Percentiles rank a stretch among this genome's conserved stretches.
Evolutionary conservation across 2,329 filamentous ascomycete genomes (phyloP).

Genomic region (Penicillium sp.): DNA sequence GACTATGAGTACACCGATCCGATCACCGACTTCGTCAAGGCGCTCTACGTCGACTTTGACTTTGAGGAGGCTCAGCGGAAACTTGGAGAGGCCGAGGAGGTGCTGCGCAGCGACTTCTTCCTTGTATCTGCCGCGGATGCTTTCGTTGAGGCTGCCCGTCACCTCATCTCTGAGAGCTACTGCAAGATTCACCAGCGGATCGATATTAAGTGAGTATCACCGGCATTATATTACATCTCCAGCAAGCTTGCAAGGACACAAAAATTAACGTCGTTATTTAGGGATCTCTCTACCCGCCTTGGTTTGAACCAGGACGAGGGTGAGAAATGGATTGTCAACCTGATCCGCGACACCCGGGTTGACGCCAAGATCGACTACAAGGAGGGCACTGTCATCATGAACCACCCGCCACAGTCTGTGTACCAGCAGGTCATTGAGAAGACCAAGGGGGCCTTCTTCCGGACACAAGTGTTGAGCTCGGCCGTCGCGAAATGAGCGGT

Average conservation of each 20-base stretch:
- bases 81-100: conserved; percentile 79
- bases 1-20: conserved; percentile 96
- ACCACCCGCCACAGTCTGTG: conserved; percentile 95
- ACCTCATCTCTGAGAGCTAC: conserved; percentile 97
- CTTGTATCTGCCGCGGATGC: conserved; percentile 73
- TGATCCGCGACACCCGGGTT: conserved; percentile 93
- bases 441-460: conserved; percentile 98
- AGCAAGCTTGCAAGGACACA: not conserved
- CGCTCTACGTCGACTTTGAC: conserved; percentile 92
- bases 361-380: conserved; percentile 99
- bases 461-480: conserved; percentile 81
- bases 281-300: conserved; percentile 82
- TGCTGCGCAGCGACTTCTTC: conserved; percentile 94
- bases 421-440: conserved; percentile 99
- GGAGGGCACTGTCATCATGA: conserved; percentile 98
- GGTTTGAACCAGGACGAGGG: conserved; percentile 90
- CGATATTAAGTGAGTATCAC: conserved; percentile 68
- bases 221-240: not conserved
- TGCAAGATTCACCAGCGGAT: conserved; percentile 99
- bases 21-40: conserved; percentile 92
- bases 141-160: conserved; percentile 89
- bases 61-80: conserved; percentile 94
- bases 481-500: conserved; percentile 46
- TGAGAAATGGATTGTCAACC: conserved; percentile 99
- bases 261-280: conserved; percentile 29